A percentile compares a stretch with the other conserved stretches of the same genome.
phyloP scores from a whole-genome alignment of 2,329 filamentous ascomycete species.

The Bipolaris victoriae region DNA sequence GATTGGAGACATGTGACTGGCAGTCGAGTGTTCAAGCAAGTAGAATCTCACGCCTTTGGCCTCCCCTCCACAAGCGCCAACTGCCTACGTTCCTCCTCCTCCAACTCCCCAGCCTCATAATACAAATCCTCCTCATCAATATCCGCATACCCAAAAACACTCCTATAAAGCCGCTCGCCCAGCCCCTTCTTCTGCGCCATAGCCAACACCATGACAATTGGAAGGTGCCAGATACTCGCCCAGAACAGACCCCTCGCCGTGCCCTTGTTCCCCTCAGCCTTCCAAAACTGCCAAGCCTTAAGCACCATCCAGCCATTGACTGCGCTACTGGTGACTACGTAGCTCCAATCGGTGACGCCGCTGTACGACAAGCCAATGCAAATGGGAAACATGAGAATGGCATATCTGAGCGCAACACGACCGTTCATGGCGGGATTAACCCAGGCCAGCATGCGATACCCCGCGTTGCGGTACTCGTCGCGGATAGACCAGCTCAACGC shows the following conservation, averaged over 20 bases:
- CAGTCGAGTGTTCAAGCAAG: too few species aligned
- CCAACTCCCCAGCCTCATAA: conserved; percentile 40
- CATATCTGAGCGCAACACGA: conserved; percentile 87
- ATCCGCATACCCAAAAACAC: conserved; percentile 40
- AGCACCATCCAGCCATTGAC: conserved; percentile 86
- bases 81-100: conserved; percentile 31
- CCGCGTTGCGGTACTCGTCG: conserved; percentile 80
- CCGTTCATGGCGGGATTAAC: conserved; percentile 84
- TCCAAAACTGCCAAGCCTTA: conserved; percentile 83
- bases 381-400: conserved; percentile 82
- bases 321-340: conserved; percentile 77
- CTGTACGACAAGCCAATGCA: conserved; percentile 79
- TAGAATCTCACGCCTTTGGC: conserved; percentile 7
- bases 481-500: conserved; percentile 86
- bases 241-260: conserved; percentile 88
- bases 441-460: conserved; percentile 79
- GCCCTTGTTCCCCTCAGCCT: conserved; percentile 75
- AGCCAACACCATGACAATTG: conserved; percentile 85
- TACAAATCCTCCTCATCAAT: conserved; percentile 43
- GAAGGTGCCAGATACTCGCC: conserved; percentile 97
- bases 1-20: conserved; percentile 23
- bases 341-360: conserved; percentile 84
- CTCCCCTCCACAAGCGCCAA: conserved; percentile 10
- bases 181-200: conserved; percentile 88
- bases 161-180: conserved; percentile 41